Evolutionary conservation across 257 asterid genomes (phyloP).

Genomic region (Nicotiana tomentosiformis): DNA sequence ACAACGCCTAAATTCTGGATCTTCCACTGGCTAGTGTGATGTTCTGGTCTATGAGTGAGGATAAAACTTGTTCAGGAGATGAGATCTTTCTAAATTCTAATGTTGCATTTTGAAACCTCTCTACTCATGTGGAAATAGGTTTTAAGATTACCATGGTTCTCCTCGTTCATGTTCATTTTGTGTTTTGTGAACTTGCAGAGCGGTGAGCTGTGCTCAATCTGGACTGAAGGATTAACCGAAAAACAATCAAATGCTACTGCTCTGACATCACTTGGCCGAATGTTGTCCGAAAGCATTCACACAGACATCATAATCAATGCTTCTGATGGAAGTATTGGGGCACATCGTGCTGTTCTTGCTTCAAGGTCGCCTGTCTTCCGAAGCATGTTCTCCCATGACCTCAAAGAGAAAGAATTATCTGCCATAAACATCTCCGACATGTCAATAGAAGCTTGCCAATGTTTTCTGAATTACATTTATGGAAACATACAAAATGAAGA

Average conservation of each 20-base stretch:
- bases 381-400: conserved; percentile 91
- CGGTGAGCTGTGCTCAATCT: conserved; percentile 56
- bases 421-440: conserved; percentile 69
- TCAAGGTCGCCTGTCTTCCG: conserved; percentile 83
- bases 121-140: neutral
- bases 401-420: conserved; percentile 72
- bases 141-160: neutral
- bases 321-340: conserved; percentile 61
- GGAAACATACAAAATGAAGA: conserved; percentile 56
- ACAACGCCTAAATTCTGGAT: neutral
- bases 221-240: conserved; percentile 44
- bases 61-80: neutral
- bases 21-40: neutral
- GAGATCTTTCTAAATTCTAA: neutral
- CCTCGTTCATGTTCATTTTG: neutral
- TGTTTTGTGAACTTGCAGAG: conserved; percentile 36
- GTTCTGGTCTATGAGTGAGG: no score
- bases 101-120: neutral
- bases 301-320: conserved; percentile 76
- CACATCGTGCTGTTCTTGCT: conserved; percentile 94
- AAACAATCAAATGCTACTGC: conserved; percentile 49
- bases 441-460: conserved; percentile 75
- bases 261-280: conserved; percentile 58
- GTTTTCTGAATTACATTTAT: conserved; percentile 66
- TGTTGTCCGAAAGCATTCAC: conserved; percentile 82